Percentiles rank a stretch among this genome's conserved stretches.
Evolutionary conservation across 2,329 filamentous ascomycete species (phyloP).

Genomic region (Ophiostoma sp.): DNA sequence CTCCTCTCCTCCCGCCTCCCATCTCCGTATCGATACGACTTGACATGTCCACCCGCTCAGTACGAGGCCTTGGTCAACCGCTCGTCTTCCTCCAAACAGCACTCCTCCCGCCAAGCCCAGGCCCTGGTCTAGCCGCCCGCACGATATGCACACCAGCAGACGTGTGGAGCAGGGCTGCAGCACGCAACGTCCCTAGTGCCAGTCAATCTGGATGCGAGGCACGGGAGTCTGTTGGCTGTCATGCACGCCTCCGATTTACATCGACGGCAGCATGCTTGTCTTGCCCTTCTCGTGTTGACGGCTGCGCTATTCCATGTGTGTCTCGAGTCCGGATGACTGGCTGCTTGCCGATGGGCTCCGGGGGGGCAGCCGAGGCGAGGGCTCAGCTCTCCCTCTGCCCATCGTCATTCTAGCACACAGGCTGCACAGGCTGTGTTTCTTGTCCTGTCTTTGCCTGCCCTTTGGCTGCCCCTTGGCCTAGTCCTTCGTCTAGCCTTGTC

Average conservation of each 20-base stretch:
- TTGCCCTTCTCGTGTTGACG: too few relatives aligned
- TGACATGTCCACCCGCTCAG: too few relatives aligned
- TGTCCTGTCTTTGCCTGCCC: too few relatives aligned
- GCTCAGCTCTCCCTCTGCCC: too few relatives aligned
- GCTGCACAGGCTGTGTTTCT: too few relatives aligned
- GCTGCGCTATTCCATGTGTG: neutral
- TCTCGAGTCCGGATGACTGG: neutral
- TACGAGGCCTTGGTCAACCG: neutral
- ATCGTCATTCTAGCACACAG: too few relatives aligned
- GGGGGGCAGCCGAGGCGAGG: too few relatives aligned
- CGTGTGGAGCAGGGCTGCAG: neutral
- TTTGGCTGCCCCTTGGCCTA: too few relatives aligned
- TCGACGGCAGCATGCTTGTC: neutral
- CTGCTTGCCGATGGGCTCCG: neutral
- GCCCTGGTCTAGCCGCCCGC: slow-evolving; percentile 14
- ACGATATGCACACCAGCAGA: neutral
- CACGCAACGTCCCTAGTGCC: slow-evolving; percentile 1
- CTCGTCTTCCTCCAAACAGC: neutral
- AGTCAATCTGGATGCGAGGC: neutral
- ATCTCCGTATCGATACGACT: neutral
- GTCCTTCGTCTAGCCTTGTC: neutral
- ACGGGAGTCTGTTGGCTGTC: neutral
- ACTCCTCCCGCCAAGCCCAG: slow-evolving; percentile 4
- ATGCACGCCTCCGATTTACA: neutral
- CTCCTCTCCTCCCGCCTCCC: neutral